phyloP scores from a whole-genome alignment of 2,329 filamentous ascomycete species.

The Penicillium concentricum region DNA sequence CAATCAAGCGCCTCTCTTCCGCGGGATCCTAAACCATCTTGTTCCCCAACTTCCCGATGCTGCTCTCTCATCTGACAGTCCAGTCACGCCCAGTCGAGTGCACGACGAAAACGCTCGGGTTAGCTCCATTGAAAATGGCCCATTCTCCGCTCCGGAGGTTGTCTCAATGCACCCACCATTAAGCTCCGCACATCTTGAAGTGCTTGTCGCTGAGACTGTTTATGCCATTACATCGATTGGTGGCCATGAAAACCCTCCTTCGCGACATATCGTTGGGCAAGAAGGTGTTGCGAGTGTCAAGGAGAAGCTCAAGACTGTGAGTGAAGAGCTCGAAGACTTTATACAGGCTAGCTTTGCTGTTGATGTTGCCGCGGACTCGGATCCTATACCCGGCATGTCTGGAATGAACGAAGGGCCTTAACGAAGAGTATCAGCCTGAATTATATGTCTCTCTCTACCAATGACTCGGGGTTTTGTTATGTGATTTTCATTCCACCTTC shows the following conservation, averaged over 20 bases:
- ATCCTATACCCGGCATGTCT: conserved; percentile 18
- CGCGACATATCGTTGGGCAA: conserved; percentile 86
- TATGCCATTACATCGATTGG: conserved; percentile 89
- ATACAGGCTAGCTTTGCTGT: conserved; percentile 84
- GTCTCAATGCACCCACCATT: conserved; percentile 74
- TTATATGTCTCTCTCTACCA: neutral
- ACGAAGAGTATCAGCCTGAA: conserved; percentile 9
- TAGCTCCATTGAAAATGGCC: conserved; percentile 32
- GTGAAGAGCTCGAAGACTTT: conserved; percentile 94
- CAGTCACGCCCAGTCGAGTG: conserved; percentile 6
- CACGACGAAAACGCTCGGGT: conserved; percentile 20
- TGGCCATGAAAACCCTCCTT: conserved; percentile 92
- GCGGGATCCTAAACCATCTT: conserved; percentile 78
- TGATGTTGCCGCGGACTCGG: conserved; percentile 52
- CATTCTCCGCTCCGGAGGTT: conserved; percentile 46
- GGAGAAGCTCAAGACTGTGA: conserved; percentile 94
- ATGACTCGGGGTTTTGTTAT: neutral
- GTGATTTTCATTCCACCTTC: neutral
- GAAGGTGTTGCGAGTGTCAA: conserved; percentile 86
- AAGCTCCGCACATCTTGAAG: conserved; percentile 65
- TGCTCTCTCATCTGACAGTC: conserved; percentile 2
- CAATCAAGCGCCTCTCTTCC: conserved; percentile 75
- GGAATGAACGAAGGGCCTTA: conserved; percentile 5
- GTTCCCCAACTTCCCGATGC: conserved; percentile 70
- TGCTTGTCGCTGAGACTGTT: conserved; percentile 81